These are phyloP conservation scores for Silene noctiflora DNA, from an alignment of 179 eudicot species.

Conservation along the genomic window DNA sequence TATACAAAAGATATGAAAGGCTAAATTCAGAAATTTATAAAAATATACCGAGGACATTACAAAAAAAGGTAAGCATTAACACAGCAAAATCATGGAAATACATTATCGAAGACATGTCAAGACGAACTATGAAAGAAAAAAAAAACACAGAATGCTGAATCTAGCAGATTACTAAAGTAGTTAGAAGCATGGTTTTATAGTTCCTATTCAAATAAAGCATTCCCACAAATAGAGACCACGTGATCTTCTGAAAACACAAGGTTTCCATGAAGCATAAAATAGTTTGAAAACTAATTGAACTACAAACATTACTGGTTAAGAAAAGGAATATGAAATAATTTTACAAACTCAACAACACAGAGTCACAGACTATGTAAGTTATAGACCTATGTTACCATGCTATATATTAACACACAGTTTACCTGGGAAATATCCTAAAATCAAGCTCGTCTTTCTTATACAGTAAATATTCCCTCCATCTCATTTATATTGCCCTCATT, in stretches of 20 bases:
- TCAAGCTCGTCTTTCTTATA: background rate
- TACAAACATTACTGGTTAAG: background rate
- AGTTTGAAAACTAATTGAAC: background rate
- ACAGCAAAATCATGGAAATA: background rate
- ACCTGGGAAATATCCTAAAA: background rate
- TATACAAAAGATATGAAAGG: conserved; percentile 8
- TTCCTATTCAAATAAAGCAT: background rate
- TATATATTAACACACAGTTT: background rate
- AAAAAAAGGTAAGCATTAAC: background rate
- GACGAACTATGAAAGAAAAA: no score
- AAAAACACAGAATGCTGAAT: background rate
- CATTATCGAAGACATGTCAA: background rate
- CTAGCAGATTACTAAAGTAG: background rate
- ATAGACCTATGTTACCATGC: background rate
- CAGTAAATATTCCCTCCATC: background rate
- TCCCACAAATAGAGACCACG: background rate
- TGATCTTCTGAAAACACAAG: background rate
- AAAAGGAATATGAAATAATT: background rate
- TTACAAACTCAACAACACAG: background rate
- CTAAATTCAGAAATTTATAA: background rate
- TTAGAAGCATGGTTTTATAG: background rate
- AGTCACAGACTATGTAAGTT: background rate
- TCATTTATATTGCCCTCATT: background rate
- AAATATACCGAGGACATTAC: background rate
- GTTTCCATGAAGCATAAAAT: background rate